Evolutionary conservation across 352 stramenopile genomes (phyloP).

Genomic region (Pythium rhizo-oryzae): DNA sequence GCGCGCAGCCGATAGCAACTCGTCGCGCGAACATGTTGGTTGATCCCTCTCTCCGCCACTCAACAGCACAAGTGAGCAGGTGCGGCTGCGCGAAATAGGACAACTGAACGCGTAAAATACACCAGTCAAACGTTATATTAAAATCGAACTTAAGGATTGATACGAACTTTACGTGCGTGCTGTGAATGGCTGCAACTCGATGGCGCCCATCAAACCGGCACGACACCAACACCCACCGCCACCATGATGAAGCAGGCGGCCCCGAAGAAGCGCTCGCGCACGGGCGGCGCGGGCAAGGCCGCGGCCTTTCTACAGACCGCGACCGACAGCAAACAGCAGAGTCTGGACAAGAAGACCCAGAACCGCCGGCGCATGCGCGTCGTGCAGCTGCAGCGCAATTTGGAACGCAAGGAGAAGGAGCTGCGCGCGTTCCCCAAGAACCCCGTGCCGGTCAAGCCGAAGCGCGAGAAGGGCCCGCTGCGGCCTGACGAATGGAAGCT

Average conservation of each 20-base stretch:
- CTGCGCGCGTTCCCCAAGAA: constrained; percentile 61
- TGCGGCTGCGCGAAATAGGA: neutral
- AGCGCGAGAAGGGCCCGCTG: constrained; percentile 58
- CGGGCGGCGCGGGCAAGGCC: constrained; percentile 38
- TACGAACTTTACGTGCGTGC: neutral
- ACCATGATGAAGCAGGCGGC: constrained; percentile 62
- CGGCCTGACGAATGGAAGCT: constrained; percentile 76
- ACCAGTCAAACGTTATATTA: constrained; percentile 17
- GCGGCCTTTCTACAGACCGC: constrained; percentile 66
- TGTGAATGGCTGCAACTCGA: constrained; percentile 32
- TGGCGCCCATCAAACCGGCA: constrained; percentile 1
- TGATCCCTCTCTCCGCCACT: constrained; percentile 35
- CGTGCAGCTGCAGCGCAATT: constrained; percentile 72
- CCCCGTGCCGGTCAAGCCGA: constrained; percentile 37
- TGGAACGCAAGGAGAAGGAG: constrained; percentile 71
- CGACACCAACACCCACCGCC: neutral
- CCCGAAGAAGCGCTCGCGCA: constrained; percentile 58
- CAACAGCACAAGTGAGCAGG: constrained; percentile 14
- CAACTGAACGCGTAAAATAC: constrained; percentile 14
- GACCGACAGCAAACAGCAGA: constrained; percentile 60
- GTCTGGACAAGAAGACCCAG: constrained; percentile 64
- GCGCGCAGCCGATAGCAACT: constrained; percentile 35
- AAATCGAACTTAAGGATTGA: neutral
- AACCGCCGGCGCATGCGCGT: constrained; percentile 79
- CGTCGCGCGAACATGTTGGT: constrained; percentile 46